Evolutionary conservation across 345 rosid genomes (phyloP).

Genomic region (Brassica rapa): DNA sequence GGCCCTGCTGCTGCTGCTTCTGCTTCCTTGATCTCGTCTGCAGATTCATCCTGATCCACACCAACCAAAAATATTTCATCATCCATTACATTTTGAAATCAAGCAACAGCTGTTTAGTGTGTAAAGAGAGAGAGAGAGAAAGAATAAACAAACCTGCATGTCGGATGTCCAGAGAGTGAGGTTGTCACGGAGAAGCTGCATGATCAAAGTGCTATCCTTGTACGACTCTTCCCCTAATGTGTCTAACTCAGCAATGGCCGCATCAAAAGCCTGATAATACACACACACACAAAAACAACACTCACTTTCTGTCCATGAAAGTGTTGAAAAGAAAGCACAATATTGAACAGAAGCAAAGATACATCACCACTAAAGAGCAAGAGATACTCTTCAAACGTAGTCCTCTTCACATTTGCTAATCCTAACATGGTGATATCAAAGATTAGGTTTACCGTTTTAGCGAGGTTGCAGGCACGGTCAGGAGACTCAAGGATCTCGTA

Average conservation of each 20-base stretch:
- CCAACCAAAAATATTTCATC: background rate
- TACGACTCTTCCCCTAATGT: conserved; percentile 88
- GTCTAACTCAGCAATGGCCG: conserved; percentile 85
- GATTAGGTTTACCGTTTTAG: conserved; percentile 60
- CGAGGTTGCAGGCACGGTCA: conserved; percentile 86
- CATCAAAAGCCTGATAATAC: conserved; percentile 73
- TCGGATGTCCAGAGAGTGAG: conserved; percentile 94
- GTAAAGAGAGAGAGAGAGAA: background rate
- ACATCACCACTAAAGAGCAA: background rate
- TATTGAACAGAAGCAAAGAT: background rate
- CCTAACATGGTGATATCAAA: background rate
- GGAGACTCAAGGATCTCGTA: conserved; percentile 87
- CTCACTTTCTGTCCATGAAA: background rate
- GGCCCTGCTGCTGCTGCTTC: conserved; percentile 43
- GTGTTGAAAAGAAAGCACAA: background rate
- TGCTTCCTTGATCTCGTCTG: conserved; percentile 80
- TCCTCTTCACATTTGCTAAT: background rate
- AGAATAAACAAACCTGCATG: conserved; percentile 61
- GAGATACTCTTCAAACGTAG: background rate
- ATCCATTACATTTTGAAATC: background rate
- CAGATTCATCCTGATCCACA: conserved; percentile 67
- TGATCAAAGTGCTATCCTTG: conserved; percentile 71
- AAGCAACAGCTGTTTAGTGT: background rate
- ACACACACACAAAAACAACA: background rate
- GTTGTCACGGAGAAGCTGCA: conserved; percentile 57